These are phyloP conservation scores for Uronychia setigera DNA, from an alignment of 73 alveolate species.

Conservation along the genomic window DNA sequence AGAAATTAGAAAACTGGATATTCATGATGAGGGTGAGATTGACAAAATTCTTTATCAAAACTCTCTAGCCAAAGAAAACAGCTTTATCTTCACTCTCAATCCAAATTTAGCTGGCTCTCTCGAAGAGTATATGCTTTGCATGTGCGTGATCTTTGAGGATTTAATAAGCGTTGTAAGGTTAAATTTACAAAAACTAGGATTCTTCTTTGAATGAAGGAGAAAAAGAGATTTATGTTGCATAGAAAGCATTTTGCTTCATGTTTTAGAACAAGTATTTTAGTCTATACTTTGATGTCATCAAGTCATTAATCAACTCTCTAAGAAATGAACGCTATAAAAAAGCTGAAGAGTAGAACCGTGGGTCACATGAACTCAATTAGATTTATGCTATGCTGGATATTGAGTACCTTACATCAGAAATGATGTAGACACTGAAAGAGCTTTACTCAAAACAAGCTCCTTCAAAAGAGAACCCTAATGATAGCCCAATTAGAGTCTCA, in stretches of 20 bases:
- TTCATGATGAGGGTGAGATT: neutral
- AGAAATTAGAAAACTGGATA: neutral
- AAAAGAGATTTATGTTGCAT: neutral
- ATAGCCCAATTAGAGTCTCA: neutral
- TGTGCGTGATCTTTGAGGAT: neutral
- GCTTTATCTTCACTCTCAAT: constrained; percentile 4
- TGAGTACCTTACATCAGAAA: neutral
- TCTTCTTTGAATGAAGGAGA: neutral
- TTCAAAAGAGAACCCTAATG: neutral
- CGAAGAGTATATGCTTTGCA: neutral
- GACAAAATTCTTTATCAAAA: neutral
- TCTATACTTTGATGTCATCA: constrained; percentile 9
- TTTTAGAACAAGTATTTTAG: constrained; percentile 1
- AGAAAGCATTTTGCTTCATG: constrained; percentile 3
- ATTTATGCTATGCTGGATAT: neutral
- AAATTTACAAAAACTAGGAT: neutral
- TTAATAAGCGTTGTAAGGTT: neutral
- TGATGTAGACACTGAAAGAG: neutral
- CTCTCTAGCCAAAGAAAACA: neutral
- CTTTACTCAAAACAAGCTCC: neutral
- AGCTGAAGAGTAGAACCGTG: neutral
- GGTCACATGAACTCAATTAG: neutral
- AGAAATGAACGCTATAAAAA: constrained; percentile 19
- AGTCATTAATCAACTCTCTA: neutral
- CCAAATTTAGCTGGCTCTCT: neutral